Evolutionary conservation across 176 grass and related monocot genomes (phyloP).

Genomic region (Chloris gayana): DNA sequence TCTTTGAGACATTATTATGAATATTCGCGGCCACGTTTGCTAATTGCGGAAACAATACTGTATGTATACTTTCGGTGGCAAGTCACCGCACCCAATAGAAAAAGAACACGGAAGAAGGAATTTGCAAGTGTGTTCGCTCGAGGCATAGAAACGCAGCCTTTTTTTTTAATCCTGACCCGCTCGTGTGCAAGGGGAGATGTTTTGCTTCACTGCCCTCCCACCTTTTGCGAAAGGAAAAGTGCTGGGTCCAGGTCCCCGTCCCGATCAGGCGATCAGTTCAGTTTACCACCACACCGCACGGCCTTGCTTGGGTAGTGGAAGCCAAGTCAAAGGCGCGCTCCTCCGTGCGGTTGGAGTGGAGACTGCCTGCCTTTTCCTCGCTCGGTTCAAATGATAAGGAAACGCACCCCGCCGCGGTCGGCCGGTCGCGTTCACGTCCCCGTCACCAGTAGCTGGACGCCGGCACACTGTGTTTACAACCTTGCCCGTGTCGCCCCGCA

Average conservation of each 20-base stretch:
- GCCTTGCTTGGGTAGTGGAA: conserved; percentile 34
- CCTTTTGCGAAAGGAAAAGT: not conserved
- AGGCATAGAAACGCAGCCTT: not conserved
- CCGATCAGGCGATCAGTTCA: not conserved
- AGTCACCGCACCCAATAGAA: not conserved
- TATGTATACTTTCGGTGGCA: not conserved
- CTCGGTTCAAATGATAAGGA: conserved; percentile 15
- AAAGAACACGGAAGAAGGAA: not conserved
- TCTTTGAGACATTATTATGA: no score
- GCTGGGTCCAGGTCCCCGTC: not conserved
- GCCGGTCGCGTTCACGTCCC: conserved; percentile 33
- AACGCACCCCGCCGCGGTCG: conserved; percentile 7
- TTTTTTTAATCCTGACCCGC: conserved; percentile 11
- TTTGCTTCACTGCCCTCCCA: not conserved
- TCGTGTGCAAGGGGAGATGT: conserved; percentile 41
- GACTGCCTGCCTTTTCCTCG: not conserved
- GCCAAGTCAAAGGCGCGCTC: conserved; percentile 31
- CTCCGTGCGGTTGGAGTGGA: conserved; percentile 20
- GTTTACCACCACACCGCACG: conserved; percentile 5
- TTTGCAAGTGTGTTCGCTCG: not conserved
- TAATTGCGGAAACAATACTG: not conserved
- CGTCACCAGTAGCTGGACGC: conserved; percentile 5
- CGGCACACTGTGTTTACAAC: not conserved
- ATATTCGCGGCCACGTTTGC: not conserved
- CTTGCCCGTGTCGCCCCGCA: not conserved